phyloP scores from a whole-genome alignment of 2,329 filamentous ascomycete species.

The Pseudopithomyces chartarum region DNA sequence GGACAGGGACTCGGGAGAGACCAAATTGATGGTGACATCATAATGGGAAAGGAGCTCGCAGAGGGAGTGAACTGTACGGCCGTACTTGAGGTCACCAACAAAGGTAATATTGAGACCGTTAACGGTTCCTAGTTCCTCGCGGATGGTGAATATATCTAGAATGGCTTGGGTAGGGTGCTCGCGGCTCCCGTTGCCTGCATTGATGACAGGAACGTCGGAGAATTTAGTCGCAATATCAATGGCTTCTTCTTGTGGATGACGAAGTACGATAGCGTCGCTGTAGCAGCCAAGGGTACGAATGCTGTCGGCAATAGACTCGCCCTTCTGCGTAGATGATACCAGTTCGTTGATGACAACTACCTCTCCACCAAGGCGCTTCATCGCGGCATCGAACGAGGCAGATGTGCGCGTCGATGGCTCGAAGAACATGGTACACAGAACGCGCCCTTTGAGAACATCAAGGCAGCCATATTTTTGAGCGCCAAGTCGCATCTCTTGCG shows the following conservation, averaged over 20 bases:
- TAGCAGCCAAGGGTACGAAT: slow-evolving; percentile 94
- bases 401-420: slow-evolving; percentile 97
- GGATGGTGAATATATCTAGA: slow-evolving; percentile 96
- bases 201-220: slow-evolving; percentile 90
- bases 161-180: slow-evolving; percentile 98
- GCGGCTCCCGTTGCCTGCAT: slow-evolving; percentile 92
- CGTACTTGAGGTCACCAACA: slow-evolving; percentile 88
- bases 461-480: slow-evolving; percentile 92
- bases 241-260: slow-evolving; percentile 83
- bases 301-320: slow-evolving; percentile 90
- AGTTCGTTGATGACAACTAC: slow-evolving; percentile 81
- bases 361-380: slow-evolving; percentile 94
- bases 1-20: slow-evolving; percentile 77
- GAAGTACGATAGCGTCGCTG: slow-evolving; percentile 91
- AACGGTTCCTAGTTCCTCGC: slow-evolving; percentile 94
- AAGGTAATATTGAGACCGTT: slow-evolving; percentile 97
- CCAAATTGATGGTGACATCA: slow-evolving; percentile 90
- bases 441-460: slow-evolving; percentile 80
- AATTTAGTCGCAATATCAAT: slow-evolving; percentile 84
- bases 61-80: slow-evolving; percentile 92
- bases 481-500: slow-evolving; percentile 95
- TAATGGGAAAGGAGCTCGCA: slow-evolving; percentile 95
- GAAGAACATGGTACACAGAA: slow-evolving; percentile 94
- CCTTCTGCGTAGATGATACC: slow-evolving; percentile 90
- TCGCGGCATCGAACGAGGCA: slow-evolving; percentile 93